These are phyloP conservation scores for Globisporangium nunn DNA, from an alignment of 352 stramenopile genomes.

Conservation along the genomic window DNA sequence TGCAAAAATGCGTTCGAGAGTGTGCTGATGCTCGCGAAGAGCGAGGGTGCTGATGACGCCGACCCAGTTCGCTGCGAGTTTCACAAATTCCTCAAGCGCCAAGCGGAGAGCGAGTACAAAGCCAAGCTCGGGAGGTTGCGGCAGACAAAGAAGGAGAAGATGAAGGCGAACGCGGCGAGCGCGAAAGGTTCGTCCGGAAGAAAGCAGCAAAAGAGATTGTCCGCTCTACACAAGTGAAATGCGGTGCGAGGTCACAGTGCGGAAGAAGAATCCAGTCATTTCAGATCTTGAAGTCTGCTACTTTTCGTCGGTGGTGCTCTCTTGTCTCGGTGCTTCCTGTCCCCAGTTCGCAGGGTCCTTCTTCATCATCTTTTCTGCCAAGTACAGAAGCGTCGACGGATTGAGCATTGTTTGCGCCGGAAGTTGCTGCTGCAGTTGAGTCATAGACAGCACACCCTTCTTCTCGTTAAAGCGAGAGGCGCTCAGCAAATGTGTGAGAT, in stretches of 20 bases:
- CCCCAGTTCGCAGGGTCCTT: constrained; percentile 24
- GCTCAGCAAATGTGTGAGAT: constrained; percentile 44
- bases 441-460: constrained; percentile 14
- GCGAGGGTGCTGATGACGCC: constrained; percentile 7
- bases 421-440: constrained; percentile 11
- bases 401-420: constrained; percentile 42
- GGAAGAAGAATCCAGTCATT: no score
- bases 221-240: background rate
- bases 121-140: constrained; percentile 38
- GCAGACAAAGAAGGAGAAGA: constrained; percentile 27
- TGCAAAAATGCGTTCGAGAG: constrained; percentile 49
- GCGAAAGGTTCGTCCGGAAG: background rate
- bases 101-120: constrained; percentile 47
- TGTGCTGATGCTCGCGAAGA: constrained; percentile 15
- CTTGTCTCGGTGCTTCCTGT: constrained; percentile 13
- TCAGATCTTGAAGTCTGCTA: constrained; percentile 6
- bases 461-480: constrained; percentile 27
- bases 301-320: constrained; percentile 40
- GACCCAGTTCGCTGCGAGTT: constrained; percentile 16
- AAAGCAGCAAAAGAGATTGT: background rate
- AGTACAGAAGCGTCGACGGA: constrained; percentile 41
- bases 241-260: background rate
- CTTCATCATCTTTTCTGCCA: constrained; percentile 46
- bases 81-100: constrained; percentile 37
- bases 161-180: background rate